phyloP scores from a whole-genome alignment of 2,329 filamentous ascomycete genomes.

The Colletotrichum eremochloae region DNA sequence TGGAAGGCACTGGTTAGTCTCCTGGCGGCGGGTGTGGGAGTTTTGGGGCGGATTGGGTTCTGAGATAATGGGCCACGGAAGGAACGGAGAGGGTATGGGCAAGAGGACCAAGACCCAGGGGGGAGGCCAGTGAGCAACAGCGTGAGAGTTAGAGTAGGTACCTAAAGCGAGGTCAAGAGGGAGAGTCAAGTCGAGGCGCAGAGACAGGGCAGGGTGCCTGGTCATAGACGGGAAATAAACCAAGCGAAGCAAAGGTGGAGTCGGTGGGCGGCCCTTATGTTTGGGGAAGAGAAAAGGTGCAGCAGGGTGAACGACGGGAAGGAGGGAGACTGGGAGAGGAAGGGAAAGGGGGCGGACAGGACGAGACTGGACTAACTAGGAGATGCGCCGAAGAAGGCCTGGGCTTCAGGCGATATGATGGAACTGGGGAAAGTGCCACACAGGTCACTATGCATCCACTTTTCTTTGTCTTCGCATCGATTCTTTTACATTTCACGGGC shows the following conservation, averaged over 20 bases:
- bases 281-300: slow-evolving; percentile 3
- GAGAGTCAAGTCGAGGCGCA: slow-evolving; percentile 28
- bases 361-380: slow-evolving; percentile 12
- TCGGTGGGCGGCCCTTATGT: slow-evolving; percentile 2
- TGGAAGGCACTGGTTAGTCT: slow-evolving; percentile 8
- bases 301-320: slow-evolving; percentile 9
- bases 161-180: background rate
- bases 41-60: background rate
- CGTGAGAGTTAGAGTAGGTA: background rate
- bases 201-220: slow-evolving; percentile 15
- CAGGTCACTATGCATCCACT: slow-evolving; percentile 28
- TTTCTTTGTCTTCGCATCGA: slow-evolving; percentile 15
- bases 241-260: slow-evolving; percentile 6
- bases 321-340: slow-evolving; percentile 11
- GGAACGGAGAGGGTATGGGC: background rate
- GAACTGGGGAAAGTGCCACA: slow-evolving; percentile 32
- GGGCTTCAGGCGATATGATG: slow-evolving; percentile 32
- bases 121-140: slow-evolving; percentile 8
- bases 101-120: slow-evolving; percentile 12
- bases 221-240: slow-evolving; percentile 17
- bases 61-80: background rate
- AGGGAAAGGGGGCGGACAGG: slow-evolving; percentile 18
- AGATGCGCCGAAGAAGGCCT: slow-evolving; percentile 32
- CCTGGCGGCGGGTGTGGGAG: slow-evolving; percentile 9
- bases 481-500: slow-evolving; percentile 17